Evolutionary conservation across 2,329 filamentous ascomycete species (phyloP).

Genomic region (Fusarium foetens): DNA sequence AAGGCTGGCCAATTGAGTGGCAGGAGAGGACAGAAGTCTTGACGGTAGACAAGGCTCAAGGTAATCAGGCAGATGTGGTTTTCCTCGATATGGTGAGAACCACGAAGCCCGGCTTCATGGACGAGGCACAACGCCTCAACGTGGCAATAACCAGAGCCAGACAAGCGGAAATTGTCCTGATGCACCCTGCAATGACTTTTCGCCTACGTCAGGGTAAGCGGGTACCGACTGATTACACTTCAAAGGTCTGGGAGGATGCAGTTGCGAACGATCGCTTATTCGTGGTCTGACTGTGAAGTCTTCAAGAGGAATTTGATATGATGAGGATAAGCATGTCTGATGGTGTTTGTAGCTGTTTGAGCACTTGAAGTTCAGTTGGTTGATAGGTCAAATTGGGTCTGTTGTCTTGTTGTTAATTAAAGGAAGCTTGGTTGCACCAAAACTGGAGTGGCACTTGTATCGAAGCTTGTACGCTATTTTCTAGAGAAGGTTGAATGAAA

Average conservation of each 20-base stretch:
- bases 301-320: neutral
- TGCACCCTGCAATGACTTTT: conserved; percentile 53
- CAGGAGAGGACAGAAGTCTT: conserved; percentile 52
- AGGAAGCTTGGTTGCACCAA: neutral
- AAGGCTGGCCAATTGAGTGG: conserved; percentile 42
- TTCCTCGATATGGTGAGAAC: conserved; percentile 60
- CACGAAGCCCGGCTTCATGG: conserved; percentile 52
- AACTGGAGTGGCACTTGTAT: neutral
- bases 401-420: neutral
- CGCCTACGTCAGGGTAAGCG: conserved; percentile 6
- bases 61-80: conserved; percentile 60
- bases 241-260: conserved; percentile 49
- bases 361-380: conserved; percentile 4
- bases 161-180: conserved; percentile 58
- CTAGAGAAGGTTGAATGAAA: conserved; percentile 9
- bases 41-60: conserved; percentile 59
- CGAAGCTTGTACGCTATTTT: neutral
- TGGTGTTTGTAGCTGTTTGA: neutral
- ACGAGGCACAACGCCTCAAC: conserved; percentile 57
- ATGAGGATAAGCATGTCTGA: neutral
- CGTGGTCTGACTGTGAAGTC: conserved; percentile 13
- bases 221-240: conserved; percentile 40
- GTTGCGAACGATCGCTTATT: conserved; percentile 36
- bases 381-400: conserved; percentile 18
- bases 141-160: conserved; percentile 58